Base-by-base conservation (phyloP, 345 rosid genomes). In the Lepidium aucheri region DNA sequence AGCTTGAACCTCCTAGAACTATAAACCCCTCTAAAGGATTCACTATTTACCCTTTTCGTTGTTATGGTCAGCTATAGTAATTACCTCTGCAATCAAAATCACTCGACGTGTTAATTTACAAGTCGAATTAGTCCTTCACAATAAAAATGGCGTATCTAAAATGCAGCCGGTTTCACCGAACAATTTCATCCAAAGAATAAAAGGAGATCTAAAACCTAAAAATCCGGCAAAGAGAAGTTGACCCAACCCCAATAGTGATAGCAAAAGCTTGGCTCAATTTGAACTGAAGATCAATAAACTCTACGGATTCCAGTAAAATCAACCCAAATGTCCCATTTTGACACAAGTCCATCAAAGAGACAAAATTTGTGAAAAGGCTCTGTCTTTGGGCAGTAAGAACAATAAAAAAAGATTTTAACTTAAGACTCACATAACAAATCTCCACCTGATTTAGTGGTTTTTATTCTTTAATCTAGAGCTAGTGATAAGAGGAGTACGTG, bases 1-100 rank as follows among this genome's bases (percentile, higher is more conserved):
- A 86, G 63, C 73, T 80, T 94, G 81, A 70, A 87, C 86, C 89
- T 84, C 83, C 88, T 85, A 46, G 58, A 69, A 59, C 74, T 72
- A 64, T 64, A 72, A 58, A 39, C 60, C 6, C 45, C 76, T 57
- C 65, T 74, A 35, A 78, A 60, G 66, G 87, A 57, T 59, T 90
- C 97, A 36, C 67, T 60, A 74, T 85, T 94, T 42, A 84, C 74
- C 78, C 96, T 85, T 82, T 86, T 90, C 99, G 90, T 93, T 65
- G 66, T 63, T 65, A 59, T 7, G 58, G 30, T 67, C 61, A 59
- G 68, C 75, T 71, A 67, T 10, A 16, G 35, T 74, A 8, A 33
- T 65, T 38, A 76, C 47, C 45, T 42, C n/a, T 63, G 49, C 46
- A 64, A 51, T 71, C 59, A 67, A 44, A 58, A 54, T 42, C 63